A percentile compares a stretch with the other conserved stretches of the same genome.
Conservation (phyloP, 192 early-diverging fungal species). For the Backusella australiensis region DNA sequence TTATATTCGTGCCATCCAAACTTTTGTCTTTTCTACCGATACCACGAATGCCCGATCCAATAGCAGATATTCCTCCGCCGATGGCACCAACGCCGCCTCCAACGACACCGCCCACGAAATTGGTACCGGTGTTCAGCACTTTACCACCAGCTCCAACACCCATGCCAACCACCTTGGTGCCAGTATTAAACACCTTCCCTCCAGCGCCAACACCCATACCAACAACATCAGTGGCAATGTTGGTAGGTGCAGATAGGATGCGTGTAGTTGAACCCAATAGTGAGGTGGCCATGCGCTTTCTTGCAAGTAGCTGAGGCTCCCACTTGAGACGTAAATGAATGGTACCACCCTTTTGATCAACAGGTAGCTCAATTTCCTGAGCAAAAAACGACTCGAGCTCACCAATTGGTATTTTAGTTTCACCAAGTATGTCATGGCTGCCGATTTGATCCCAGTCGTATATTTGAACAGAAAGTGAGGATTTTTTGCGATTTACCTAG, state of each 20-base stretch:
- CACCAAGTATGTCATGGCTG: slow-evolving; percentile 53
- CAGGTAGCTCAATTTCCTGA: slow-evolving; percentile 16
- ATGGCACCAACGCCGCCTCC: neutral
- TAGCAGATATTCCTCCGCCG: neutral
- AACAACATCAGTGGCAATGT: slow-evolving; percentile 58
- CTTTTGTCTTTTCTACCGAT: neutral
- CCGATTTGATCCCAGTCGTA: slow-evolving; percentile 81
- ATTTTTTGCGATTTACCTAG: slow-evolving; percentile 40
- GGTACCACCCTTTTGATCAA: neutral
- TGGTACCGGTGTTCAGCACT: slow-evolving; percentile 31
- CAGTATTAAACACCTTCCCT: slow-evolving; percentile 33
- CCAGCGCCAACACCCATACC: slow-evolving; percentile 50
- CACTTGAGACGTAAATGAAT: slow-evolving; percentile 58
- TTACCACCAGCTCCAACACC: neutral
- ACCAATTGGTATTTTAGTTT: slow-evolving; percentile 47
- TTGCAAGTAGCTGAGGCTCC: slow-evolving; percentile 47
- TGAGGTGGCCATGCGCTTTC: slow-evolving; percentile 27
- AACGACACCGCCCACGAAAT: slow-evolving; percentile 14
- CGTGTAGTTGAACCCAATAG: slow-evolving; percentile 27
- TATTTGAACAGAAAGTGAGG: slow-evolving; percentile 58
- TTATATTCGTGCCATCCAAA: neutral
- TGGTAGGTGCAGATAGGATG: slow-evolving; percentile 52
- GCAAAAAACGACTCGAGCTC: slow-evolving; percentile 28
- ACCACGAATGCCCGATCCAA: slow-evolving; percentile 5
- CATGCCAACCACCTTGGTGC: slow-evolving; percentile 20